Conservation (phyloP, 2,329 filamentous ascomycete genomes). For the Xylariaceae sp. region DNA sequence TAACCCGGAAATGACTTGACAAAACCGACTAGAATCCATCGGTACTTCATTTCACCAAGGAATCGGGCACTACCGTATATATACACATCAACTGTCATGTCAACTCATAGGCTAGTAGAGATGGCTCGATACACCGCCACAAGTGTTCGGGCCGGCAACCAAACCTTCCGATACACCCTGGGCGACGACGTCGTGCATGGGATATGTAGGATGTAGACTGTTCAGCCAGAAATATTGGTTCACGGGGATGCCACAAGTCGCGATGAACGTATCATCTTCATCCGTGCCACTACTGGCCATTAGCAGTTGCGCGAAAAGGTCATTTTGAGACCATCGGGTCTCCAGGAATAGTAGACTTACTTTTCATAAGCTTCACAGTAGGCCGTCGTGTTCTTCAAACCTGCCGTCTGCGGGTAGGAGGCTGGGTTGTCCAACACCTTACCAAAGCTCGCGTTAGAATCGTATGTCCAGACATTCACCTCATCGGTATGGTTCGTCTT, state of each 20-base stretch:
- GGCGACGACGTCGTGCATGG: slow-evolving; percentile 57
- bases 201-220: slow-evolving; percentile 58
- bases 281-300: slow-evolving; percentile 38
- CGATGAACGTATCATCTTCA: slow-evolving; percentile 32
- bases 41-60: no score
- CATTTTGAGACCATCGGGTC: not conserved
- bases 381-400: slow-evolving; percentile 49
- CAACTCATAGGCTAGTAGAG: no score
- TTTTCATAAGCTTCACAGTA: slow-evolving; percentile 53
- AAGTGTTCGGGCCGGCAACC: slow-evolving; percentile 34
- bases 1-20: no score
- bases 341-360: slow-evolving; percentile 30
- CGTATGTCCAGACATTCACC: slow-evolving; percentile 48
- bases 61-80: no score
- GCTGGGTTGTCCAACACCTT: slow-evolving; percentile 48
- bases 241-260: slow-evolving; percentile 48
- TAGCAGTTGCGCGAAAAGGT: slow-evolving; percentile 3
- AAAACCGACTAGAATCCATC: no score
- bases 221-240: slow-evolving; percentile 65
- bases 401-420: slow-evolving; percentile 44
- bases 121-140: no score
- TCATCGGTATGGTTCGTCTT: slow-evolving; percentile 30
- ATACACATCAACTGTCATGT: no score
- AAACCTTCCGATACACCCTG: slow-evolving; percentile 39
- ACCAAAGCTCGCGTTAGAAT: slow-evolving; percentile 47